phyloP scores from a whole-genome alignment of 345 rosid species.

The Linum tenue region DNA sequence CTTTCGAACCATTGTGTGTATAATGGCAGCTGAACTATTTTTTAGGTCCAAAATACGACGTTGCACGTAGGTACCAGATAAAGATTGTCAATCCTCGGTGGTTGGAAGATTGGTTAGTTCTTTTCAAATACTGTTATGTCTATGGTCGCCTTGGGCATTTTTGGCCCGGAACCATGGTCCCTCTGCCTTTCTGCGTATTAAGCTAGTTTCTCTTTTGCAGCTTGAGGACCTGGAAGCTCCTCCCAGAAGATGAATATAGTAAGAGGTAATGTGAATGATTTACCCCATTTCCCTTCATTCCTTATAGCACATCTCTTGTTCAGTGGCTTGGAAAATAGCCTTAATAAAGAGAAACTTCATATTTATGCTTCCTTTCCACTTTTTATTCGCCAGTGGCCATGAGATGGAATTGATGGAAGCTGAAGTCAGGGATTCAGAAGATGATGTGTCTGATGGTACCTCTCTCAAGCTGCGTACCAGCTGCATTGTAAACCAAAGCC shows the following conservation, averaged over 20 bases:
- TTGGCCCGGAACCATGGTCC: background rate
- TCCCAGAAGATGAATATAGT: constrained; percentile 61
- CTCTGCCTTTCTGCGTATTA: background rate
- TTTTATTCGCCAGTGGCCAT: constrained; percentile 43
- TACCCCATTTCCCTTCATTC: background rate
- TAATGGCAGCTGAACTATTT: constrained; percentile 1
- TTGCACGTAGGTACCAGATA: constrained; percentile 66
- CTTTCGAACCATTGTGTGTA: background rate
- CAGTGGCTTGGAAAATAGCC: background rate
- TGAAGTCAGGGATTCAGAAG: constrained; percentile 91
- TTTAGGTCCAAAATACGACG: constrained; percentile 86
- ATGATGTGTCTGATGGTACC: constrained; percentile 39
- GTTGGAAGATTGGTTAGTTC: constrained; percentile 82
- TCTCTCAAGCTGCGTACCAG: constrained; percentile 23
- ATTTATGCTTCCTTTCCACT: background rate
- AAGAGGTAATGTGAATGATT: constrained; percentile 46
- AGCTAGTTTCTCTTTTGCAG: constrained; percentile 27
- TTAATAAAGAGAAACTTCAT: background rate
- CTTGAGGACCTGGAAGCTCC: constrained; percentile 78
- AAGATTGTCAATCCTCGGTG: constrained; percentile 82
- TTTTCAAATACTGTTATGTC: background rate
- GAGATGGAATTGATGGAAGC: constrained; percentile 74
- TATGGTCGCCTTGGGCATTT: background rate
- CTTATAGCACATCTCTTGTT: too few species aligned
- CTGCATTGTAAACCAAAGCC: constrained; percentile 32